A percentile compares a stretch with the other conserved stretches of the same genome.
Conservation (phyloP, 352 stramenopile genomes). For the Phytopythium litorale region DNA sequence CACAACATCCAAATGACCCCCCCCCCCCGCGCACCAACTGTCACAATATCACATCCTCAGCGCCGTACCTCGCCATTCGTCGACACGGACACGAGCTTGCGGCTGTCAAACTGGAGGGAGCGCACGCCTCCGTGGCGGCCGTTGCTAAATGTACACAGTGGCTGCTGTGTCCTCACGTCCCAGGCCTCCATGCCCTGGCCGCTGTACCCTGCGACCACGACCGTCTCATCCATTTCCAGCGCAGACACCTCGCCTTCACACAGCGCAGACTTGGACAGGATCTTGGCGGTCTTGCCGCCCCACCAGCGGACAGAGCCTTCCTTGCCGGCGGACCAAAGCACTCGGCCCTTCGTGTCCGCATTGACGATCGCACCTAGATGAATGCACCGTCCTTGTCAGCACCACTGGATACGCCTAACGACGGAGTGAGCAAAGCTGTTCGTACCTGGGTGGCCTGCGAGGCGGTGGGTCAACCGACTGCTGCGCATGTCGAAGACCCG, state of each 20-base stretch:
- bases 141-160: constrained; percentile 83
- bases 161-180: constrained; percentile 86
- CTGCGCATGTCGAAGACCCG: constrained; percentile 84
- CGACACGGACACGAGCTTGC: constrained; percentile 83
- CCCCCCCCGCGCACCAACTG: background rate
- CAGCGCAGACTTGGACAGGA: constrained; percentile 78
- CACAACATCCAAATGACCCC: no score
- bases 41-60: background rate
- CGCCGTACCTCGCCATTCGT: constrained; percentile 54
- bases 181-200: constrained; percentile 85
- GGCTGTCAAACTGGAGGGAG: constrained; percentile 81
- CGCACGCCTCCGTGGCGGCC: constrained; percentile 62
- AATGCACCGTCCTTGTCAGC: background rate
- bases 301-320: constrained; percentile 86
- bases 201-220: constrained; percentile 81
- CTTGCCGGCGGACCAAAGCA: constrained; percentile 80
- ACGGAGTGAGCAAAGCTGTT: background rate
- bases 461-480: constrained; percentile 71
- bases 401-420: background rate
- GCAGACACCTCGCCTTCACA: constrained; percentile 71
- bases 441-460: constrained; percentile 81
- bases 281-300: constrained; percentile 85
- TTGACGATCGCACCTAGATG: constrained; percentile 73
- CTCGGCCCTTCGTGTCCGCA: constrained; percentile 79
- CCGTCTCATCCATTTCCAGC: constrained; percentile 87